Evolutionary conservation across 441 rosid species (phyloP), one percentile per base, ranked within the genome.

Genomic region (Oxalis stricta): DNA sequence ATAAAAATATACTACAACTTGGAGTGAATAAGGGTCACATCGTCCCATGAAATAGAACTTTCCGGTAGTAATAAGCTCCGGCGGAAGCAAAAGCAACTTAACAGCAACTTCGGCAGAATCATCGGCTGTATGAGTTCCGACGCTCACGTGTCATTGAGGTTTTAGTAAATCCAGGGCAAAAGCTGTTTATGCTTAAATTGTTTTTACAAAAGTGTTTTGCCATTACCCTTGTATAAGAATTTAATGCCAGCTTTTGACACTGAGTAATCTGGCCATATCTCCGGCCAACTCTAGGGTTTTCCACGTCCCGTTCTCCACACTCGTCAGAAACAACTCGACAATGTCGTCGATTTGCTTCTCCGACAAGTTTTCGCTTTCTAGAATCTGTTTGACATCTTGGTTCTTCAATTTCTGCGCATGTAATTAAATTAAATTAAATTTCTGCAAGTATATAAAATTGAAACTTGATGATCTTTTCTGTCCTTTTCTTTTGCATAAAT

Each of bases 141-240:
- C 61, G 11, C 87, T n/a, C 95, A 1, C 70, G 31, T 5, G 97
- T 81, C 93, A 88, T 79, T 0, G 95, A 66, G 3, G 97, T 84
- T 31, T 63, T 76, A 20, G 93, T 84, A 60, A 71, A 88, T 7
- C 97, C 97, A 10, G 95, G 97, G 55, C 97, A 88, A 23, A 75
- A 67, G 47, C 93, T 70, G 20, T 81, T 81, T 1, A 84, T 76
- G 33, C 78, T 67, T 10, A 84, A 39, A 0, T 71, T 65, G 4
- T 41, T n/a, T 2, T 61, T 62, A 1, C 56, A n/a, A 9, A 31
- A 55, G 2, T 62, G 65, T n/a, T 46, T 52, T 0, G 97, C 93
- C 42, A 88, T 46, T 55, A 88, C 65, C 60, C 60, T 70, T 18
- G 95, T 50, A 48, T 81, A 77, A 6, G 95, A 77, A 40, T 88